These are phyloP conservation scores for Syzygium malaccense DNA, from an alignment of 441 rosid genomes.

Conservation along the genomic window DNA sequence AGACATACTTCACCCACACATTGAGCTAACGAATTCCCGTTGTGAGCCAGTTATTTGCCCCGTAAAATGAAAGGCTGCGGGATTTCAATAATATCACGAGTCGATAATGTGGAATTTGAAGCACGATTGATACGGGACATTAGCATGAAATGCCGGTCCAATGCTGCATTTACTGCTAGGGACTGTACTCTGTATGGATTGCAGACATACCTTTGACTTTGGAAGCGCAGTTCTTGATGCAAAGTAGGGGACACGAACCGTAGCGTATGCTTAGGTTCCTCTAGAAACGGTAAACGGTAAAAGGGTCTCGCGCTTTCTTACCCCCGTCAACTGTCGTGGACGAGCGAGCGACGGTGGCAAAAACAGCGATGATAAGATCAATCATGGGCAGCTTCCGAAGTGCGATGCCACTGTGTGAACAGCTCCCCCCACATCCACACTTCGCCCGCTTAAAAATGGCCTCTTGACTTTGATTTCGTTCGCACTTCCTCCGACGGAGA, in stretches of 20 bases:
- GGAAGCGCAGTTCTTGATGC: not conserved
- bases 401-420: not conserved
- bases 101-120: not conserved
- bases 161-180: not conserved
- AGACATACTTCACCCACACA: rapidly evolving
- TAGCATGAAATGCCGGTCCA: not conserved
- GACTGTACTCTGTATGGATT: not conserved
- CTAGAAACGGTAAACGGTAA: not conserved
- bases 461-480: not conserved
- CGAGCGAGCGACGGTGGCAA: not conserved
- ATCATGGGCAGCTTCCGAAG: not conserved
- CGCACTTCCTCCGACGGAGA: not conserved
- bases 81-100: rapidly evolving
- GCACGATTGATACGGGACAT: no score
- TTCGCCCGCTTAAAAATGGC: not conserved
- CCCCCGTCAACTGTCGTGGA: not conserved
- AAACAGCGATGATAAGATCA: not conserved
- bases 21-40: not conserved
- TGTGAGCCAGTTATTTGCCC: not conserved
- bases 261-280: not conserved
- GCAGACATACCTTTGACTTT: not conserved
- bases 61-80: rapidly evolving
- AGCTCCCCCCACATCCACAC: not conserved
- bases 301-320: not conserved
- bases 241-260: not conserved